Evolutionary conservation across 441 rosid species (phyloP), one percentile per base, ranked within the genome.

Genomic region (Jatropha multifida): DNA sequence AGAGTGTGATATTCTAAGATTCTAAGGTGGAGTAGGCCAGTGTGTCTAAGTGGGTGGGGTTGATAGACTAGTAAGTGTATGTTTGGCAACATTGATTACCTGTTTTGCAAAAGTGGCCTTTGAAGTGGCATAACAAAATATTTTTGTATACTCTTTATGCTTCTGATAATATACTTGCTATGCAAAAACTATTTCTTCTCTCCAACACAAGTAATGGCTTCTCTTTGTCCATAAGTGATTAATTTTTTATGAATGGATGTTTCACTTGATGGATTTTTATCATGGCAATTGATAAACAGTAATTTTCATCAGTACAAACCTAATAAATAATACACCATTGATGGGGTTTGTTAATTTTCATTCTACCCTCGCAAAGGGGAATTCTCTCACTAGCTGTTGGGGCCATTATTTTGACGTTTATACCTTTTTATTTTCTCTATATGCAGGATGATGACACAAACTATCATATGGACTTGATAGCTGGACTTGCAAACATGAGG

Each of bases 401-500:
- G n/a, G 41, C 52, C 15, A 41, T 42, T 17, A 41, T n/a, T 48
- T 9, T 48, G 4, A 10, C 52, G 4, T 48, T 12, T 17, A 15
- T 23, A 37, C 4, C 17, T 20, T 73, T 11, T 20, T 3, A 37
- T 56, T 13, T 20, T 74, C 26, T 65, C 17, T 8, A 11, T 55
- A 38, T 40, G 81, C 88, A 91, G 97, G 97, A 93, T 76, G 96
- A 93, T 77, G 97, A 93, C 79, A 86, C 96, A 38, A 93, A 92
- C 85, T 93, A 88, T 75, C 97, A 93, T 84, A 93, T 93, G 97
- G 97, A 93, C 80, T 61, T 91, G 81, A 93, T 93, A 23, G 90
- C 97, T 46, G 97, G 90, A 26, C 90, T 93, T 32, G 97, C 97
- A 32, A 93, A 93, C 81, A 93, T 91, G 97, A 93, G 97, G 85